phyloP scores from a whole-genome alignment of 164 flowering plant genomes.

The Dillenia suffruticosa region DNA sequence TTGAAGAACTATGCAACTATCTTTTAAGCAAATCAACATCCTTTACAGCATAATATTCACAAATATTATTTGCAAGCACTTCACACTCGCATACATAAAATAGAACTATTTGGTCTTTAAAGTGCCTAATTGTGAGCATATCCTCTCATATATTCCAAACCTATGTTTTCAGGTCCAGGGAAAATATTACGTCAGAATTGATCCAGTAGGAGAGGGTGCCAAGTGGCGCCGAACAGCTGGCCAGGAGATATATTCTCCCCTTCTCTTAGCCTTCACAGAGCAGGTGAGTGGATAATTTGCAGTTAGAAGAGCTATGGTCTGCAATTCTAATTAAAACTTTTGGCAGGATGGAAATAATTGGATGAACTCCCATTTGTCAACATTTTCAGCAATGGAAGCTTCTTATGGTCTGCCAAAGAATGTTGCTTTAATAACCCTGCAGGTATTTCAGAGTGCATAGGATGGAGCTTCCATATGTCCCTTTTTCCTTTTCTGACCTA shows the following conservation, averaged over 20 bases:
- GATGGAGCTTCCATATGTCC: too few species aligned
- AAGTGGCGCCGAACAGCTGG: slow-evolving; percentile 93
- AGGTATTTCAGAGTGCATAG: slow-evolving; percentile 33
- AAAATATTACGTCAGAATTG: slow-evolving; percentile 69
- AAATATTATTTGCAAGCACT: too few species aligned
- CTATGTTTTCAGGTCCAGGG: slow-evolving; percentile 67
- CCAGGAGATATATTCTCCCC: slow-evolving; percentile 95
- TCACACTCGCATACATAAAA: too few species aligned
- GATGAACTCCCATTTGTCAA: slow-evolving; percentile 40
- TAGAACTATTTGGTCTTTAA: too few species aligned
- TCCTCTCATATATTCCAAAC: not conserved
- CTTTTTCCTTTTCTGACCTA: too few species aligned
- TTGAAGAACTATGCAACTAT: too few species aligned
- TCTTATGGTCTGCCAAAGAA: slow-evolving; percentile 76
- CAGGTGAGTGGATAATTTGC: slow-evolving; percentile 40
- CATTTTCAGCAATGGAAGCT: slow-evolving; percentile 61
- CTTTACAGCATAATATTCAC: too few species aligned
- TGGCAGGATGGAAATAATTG: slow-evolving; percentile 64
- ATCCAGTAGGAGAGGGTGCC: slow-evolving; percentile 88
- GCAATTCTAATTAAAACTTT: not conserved
- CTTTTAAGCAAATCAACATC: too few species aligned
- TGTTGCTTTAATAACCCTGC: slow-evolving; percentile 73
- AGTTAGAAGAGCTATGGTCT: slow-evolving; percentile 1
- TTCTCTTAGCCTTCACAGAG: slow-evolving; percentile 85
- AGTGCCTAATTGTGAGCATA: not conserved